Conservation (phyloP, 441 rosid species). For the Iberis amara region DNA sequence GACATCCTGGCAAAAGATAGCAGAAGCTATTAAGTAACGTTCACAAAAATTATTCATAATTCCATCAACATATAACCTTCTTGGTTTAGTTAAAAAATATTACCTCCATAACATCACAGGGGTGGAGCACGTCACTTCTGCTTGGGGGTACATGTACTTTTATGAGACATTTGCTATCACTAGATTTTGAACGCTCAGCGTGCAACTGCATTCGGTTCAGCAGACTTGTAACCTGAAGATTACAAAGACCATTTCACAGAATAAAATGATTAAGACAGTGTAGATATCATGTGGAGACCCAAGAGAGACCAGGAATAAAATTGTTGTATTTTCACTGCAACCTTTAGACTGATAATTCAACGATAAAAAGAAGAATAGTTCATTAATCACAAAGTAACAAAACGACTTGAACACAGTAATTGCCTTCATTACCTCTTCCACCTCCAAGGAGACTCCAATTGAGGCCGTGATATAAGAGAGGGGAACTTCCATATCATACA, state of each 20-base stretch:
- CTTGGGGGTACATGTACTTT: conserved; percentile 75
- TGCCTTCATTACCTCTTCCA: conserved; percentile 56
- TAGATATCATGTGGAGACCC: neutral
- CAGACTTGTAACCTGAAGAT: conserved; percentile 62
- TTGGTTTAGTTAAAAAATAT: neutral
- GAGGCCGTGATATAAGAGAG: conserved; percentile 63
- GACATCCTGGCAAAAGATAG: conserved; percentile 55
- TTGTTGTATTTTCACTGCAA: conserved; percentile 6
- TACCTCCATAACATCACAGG: conserved; percentile 99
- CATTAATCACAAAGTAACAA: neutral
- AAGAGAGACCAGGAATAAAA: neutral
- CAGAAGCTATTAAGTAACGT: neutral
- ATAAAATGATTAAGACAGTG: conserved; percentile 7
- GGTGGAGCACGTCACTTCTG: conserved; percentile 92
- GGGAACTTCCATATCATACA: conserved; percentile 67
- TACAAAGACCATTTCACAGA: conserved; percentile 11
- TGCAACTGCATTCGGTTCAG: conserved; percentile 80
- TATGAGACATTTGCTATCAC: conserved; percentile 38
- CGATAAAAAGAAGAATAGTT: neutral
- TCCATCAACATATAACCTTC: neutral
- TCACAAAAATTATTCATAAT: conserved; percentile 1
- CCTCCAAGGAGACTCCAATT: conserved; percentile 72
- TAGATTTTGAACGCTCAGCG: conserved; percentile 40
- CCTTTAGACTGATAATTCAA: neutral
- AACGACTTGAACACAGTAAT: conserved; percentile 7